A percentile compares a stretch with the other conserved stretches of the same genome.
phyloP scores from a whole-genome alignment of 2,329 filamentous ascomycete species.

The Colletotrichum sp. region DNA sequence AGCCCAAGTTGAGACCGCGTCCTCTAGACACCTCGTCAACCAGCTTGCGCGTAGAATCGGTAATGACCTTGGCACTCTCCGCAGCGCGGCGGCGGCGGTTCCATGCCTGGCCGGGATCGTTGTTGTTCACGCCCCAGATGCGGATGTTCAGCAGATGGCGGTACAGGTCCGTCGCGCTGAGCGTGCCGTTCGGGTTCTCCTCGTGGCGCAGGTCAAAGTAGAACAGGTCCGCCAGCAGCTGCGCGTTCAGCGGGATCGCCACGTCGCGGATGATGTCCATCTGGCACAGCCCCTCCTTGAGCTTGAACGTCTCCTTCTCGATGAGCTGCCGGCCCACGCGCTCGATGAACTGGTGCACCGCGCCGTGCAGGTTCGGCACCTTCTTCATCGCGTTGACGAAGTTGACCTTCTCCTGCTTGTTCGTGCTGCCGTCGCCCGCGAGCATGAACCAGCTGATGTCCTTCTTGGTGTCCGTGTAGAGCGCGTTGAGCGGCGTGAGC shows the following conservation, averaged over 20 bases:
- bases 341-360: slow-evolving; percentile 36
- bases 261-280: slow-evolving; percentile 55
- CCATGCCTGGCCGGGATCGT: slow-evolving; percentile 51
- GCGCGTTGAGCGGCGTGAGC: slow-evolving; percentile 25
- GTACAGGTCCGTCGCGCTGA: slow-evolving; percentile 47
- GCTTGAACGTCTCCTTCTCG: slow-evolving; percentile 39
- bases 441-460: slow-evolving; percentile 44
- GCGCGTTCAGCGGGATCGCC: slow-evolving; percentile 62
- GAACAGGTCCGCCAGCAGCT: slow-evolving; percentile 61
- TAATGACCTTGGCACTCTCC: slow-evolving; percentile 41
- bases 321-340: slow-evolving; percentile 43
- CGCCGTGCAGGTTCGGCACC: slow-evolving; percentile 33
- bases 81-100: slow-evolving; percentile 47
- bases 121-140: slow-evolving; percentile 51
- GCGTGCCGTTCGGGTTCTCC: slow-evolving; percentile 55
- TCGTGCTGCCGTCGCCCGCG: slow-evolving; percentile 32
- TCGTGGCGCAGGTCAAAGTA: slow-evolving; percentile 62
- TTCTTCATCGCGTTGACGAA: slow-evolving; percentile 36
- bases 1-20: slow-evolving; percentile 35
- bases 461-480: slow-evolving; percentile 39
- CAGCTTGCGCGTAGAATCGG: slow-evolving; percentile 41
- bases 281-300: slow-evolving; percentile 41
- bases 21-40: slow-evolving; percentile 39
- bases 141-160: slow-evolving; percentile 46
- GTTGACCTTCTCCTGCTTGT: slow-evolving; percentile 34